Percentiles rank a stretch among this genome's conserved stretches.
Conservation (phyloP, 768 basidiomycete species). For the Tylopilus sp. region DNA sequence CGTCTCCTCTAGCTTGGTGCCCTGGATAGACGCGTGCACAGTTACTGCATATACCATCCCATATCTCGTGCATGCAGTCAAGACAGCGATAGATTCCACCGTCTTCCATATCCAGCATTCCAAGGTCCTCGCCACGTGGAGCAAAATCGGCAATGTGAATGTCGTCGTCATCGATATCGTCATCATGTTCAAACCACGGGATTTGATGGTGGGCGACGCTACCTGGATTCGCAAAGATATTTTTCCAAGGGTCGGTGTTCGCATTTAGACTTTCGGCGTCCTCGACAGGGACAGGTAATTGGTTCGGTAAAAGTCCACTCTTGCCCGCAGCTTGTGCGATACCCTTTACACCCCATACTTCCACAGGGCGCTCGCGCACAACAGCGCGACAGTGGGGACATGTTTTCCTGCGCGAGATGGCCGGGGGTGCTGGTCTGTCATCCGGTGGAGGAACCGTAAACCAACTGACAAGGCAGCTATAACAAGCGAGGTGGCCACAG, state of each 20-base stretch:
- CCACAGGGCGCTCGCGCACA: conserved; percentile 43
- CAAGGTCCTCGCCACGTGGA: conserved; percentile 41
- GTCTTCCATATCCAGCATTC: conserved; percentile 71
- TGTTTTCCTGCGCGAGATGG: conserved; percentile 37
- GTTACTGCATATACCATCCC: conserved; percentile 58
- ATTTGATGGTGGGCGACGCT: conserved; percentile 6
- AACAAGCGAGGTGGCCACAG: conserved; percentile 73
- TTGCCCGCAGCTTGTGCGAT: conserved; percentile 45
- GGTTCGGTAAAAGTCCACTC: conserved; percentile 45
- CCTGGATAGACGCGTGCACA: conserved; percentile 62
- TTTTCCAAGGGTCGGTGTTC: conserved; percentile 60
- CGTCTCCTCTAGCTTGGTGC: conserved; percentile 34
- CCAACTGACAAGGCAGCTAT: conserved; percentile 72
- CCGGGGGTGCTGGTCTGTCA: conserved; percentile 22
- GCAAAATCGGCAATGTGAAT: conserved; percentile 11
- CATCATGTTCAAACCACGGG: conserved; percentile 25
- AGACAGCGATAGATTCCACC: conserved; percentile 74
- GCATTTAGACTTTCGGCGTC: conserved; percentile 22
- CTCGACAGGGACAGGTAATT: conserved; percentile 26
- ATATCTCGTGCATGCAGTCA: conserved; percentile 77
- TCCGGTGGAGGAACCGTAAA: conserved; percentile 50
- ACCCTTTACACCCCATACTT: conserved; percentile 47
- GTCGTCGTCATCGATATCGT: conserved; percentile 17
- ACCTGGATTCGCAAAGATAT: conserved; percentile 46
- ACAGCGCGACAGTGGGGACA: conserved; percentile 45